Percentiles rank a stretch among this genome's conserved stretches.
Evolutionary conservation across 345 rosid species (phyloP).

Genomic region (Raphanus sativus): DNA sequence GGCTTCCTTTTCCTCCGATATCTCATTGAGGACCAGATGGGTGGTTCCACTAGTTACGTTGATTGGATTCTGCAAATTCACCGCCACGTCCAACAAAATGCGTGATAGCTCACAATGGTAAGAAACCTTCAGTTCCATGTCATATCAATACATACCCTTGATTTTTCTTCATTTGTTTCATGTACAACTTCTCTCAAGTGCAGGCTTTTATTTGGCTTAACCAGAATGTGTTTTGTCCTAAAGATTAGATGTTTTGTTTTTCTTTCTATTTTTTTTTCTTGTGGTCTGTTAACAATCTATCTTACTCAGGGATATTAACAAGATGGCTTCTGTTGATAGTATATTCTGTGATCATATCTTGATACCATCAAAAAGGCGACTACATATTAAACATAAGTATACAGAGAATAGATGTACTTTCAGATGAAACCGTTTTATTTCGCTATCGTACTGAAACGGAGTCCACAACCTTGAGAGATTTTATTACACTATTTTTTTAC

Average conservation of each 20-base stretch:
- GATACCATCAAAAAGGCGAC: neutral
- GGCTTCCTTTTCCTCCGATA: constrained; percentile 73
- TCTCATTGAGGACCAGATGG: constrained; percentile 81
- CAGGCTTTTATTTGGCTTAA: constrained; percentile 29
- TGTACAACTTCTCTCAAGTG: constrained; percentile 6
- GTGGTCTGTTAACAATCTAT: constrained; percentile 10
- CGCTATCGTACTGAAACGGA: neutral
- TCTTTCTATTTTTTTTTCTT: neutral
- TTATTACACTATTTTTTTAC: neutral
- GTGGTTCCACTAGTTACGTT: constrained; percentile 68
- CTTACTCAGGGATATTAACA: neutral
- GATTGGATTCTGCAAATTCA: constrained; percentile 89
- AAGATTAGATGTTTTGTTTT: constrained; percentile 32
- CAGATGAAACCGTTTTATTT: neutral
- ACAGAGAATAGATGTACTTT: neutral
- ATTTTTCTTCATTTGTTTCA: constrained; percentile 13
- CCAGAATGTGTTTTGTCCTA: constrained; percentile 26
- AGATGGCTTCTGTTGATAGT: neutral
- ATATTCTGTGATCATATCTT: neutral
- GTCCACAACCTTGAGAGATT: neutral
- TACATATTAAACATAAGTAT: neutral
- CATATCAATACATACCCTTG: neutral
- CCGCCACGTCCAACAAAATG: constrained; percentile 83
- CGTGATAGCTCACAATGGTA: constrained; percentile 47
- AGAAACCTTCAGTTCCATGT: constrained; percentile 5